Base-by-base conservation (phyloP, 345 rosid genomes). In the Limnanthes douglasii region DNA sequence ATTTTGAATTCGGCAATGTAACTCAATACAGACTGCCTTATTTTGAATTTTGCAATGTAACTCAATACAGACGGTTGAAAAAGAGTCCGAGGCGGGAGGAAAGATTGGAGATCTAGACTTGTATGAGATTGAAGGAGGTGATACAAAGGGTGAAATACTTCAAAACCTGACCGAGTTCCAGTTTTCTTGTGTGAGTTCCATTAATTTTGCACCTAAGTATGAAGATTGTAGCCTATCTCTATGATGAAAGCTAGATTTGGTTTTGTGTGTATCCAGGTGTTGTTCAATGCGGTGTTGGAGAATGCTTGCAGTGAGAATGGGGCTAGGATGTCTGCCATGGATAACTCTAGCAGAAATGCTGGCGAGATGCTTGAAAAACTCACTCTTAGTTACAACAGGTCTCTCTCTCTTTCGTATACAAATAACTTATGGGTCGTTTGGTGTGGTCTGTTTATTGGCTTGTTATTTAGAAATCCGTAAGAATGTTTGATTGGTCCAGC, bases 341-440 rank as follows among this genome's bases (percentile, higher is more conserved):
- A 88, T 53, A 83, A 90, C 62, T 88, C 97, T 24, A 88, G 97
- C 73, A 78, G 93, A 60, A 88, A 88, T 64, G 97, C 97, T 34
- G 97, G 97, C 2, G 97, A 88, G 1, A 69, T 88, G 97, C 97
- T 88, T 56, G 93, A 78, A 45, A 85, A 93, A 21, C 76, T 88
- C 45, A 88, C 85, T 48, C 84, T 78, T 34, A 72, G 75, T 2
- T 79, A 79, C 64, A 79, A 79, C 72, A 62, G 70, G 92, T 78
- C 49, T 53, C 48, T 25, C 8, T 32, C 31, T 43, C 43, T 34
- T 33, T 14, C 22, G 8, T 18, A n/a, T n/a, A n/a, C n/a, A n/a
- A n/a, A 8, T 27, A 3, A 2, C 5, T 3, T 27, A n/a, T 31
- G 12, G 4, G 15, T 16, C 12, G 8, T 20, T 20, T 41, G 6